Conservation (phyloP, 2,329 filamentous ascomycete genomes). For the Paradendryphiella salina region DNA sequence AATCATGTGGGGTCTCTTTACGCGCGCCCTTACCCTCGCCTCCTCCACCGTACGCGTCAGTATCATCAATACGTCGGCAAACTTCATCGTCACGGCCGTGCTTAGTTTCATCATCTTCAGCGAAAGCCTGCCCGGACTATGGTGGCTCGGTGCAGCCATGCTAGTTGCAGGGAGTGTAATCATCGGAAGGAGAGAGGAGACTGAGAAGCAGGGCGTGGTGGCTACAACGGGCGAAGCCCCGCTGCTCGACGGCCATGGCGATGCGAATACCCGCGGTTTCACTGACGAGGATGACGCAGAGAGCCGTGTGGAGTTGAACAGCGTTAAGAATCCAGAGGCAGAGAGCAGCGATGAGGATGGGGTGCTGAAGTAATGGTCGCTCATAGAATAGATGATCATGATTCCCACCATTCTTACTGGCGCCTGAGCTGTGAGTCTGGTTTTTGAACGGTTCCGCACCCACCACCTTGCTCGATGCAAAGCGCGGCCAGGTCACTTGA, state of each 20-base stretch:
- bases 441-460: background rate
- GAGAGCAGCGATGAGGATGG: constrained; percentile 39
- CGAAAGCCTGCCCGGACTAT: constrained; percentile 70
- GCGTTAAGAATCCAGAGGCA: constrained; percentile 26
- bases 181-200: constrained; percentile 70
- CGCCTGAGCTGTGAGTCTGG: background rate
- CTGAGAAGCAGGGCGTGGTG: constrained; percentile 36
- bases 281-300: constrained; percentile 39
- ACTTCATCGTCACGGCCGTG: constrained; percentile 77
- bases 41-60: constrained; percentile 77
- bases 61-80: constrained; percentile 80
- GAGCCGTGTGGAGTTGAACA: constrained; percentile 37
- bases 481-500: background rate
- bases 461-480: background rate
- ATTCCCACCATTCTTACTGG: constrained; percentile 4
- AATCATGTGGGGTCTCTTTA: constrained; percentile 85
- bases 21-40: constrained; percentile 72
- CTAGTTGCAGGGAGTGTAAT: constrained; percentile 78
- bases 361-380: constrained; percentile 34
- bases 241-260: constrained; percentile 22
- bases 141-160: constrained; percentile 74
- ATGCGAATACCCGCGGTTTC: constrained; percentile 32
- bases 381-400: background rate
- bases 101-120: constrained; percentile 71
- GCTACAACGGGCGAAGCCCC: constrained; percentile 30